These are phyloP conservation scores for Fusarium nurragi DNA, from an alignment of 2,329 filamentous ascomycete species.

Conservation along the genomic window DNA sequence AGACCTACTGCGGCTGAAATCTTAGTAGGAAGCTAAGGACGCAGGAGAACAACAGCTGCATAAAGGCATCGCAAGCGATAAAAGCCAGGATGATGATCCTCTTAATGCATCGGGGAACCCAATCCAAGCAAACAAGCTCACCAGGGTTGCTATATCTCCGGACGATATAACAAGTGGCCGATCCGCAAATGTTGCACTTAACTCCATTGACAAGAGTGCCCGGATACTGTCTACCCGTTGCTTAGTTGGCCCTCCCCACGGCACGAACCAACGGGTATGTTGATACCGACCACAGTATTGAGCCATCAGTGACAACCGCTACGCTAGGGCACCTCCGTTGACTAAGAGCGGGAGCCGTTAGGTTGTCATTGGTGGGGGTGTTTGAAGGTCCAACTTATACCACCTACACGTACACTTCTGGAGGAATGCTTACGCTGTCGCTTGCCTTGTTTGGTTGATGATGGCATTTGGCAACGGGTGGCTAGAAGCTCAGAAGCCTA, in stretches of 20 bases:
- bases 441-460: neutral
- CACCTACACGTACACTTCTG: too few species aligned
- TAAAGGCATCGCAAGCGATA: neutral
- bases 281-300: too few species aligned
- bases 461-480: neutral
- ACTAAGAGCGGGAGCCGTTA: neutral
- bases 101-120: neutral
- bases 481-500: neutral
- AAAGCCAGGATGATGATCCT: neutral
- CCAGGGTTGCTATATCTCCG: neutral
- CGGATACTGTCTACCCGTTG: too few species aligned
- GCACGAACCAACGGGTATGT: too few species aligned
- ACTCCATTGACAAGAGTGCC: too few species aligned
- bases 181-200: too few species aligned
- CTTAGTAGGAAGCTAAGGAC: slow-evolving; percentile 1
- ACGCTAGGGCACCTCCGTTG: neutral
- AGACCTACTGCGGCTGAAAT: neutral
- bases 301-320: neutral
- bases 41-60: neutral
- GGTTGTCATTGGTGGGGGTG: neutral
- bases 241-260: too few species aligned
- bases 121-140: neutral
- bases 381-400: neutral
- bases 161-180: neutral
- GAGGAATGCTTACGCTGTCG: too few species aligned